Evolutionary conservation across 176 grass and related monocot species (phyloP), one percentile per base, ranked within the genome.

Genomic region (Hyparrhenia diplandra): DNA sequence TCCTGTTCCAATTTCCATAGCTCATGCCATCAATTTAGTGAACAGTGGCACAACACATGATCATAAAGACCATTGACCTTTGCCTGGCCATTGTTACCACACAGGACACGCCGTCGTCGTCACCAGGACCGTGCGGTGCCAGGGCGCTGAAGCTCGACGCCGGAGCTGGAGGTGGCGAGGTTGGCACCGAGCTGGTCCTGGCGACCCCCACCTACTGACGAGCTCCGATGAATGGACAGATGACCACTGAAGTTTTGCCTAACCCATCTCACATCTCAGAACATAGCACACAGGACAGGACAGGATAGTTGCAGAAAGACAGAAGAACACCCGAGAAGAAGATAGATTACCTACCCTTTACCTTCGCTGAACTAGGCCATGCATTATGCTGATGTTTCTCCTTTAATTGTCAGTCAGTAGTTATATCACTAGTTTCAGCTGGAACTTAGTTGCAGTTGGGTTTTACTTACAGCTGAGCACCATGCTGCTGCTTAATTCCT

Each of bases 131-230:
- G 1, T 80, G 63, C n/a, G 73, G 55, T 6, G 80, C 32, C 47
- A 86, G 61, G 23, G 57, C 30, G 27, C 30, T 80, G 63, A 40
- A 20, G 60, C 67, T 77, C 16, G 51, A 66, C 1, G 29, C 35
- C 11, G 65, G 52, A 10, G 47, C 45, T 45, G 60, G 80, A 20
- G 59, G 30, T 3, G 28, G 81, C 24, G 14, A 17, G 5, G 49
- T 94, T n/a, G 84, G 83, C 80, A 89, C 88, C 0, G 86, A 88
- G 35, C 83, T 94, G 71, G 83, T 77, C 20, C 30, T 94, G 35
- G 88, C 86, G 13, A 86, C 80, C 16, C 86, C 76, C 29, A 75
- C 88, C 18, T 80, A 63, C 75, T 80, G 55, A 81, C 64, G 20
- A 65, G 80, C 49, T 34, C 74, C n/a, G 25, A 45, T 2, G 39